Evolutionary conservation across 352 stramenopile species (phyloP).

Genomic region (Phytophthora hibernalis): DNA sequence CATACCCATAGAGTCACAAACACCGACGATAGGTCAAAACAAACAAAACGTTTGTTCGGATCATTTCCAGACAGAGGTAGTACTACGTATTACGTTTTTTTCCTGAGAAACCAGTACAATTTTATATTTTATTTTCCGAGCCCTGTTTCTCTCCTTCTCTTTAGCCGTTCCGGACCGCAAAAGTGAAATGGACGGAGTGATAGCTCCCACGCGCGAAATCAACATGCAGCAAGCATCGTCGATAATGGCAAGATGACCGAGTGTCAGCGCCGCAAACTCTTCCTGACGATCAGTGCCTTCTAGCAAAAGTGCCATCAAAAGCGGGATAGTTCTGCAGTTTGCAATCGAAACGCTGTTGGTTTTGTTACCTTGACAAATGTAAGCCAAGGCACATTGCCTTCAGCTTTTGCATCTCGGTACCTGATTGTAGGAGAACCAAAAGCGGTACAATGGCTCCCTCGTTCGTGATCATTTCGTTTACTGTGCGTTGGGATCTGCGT

Average conservation of each 20-base stretch:
- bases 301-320: background rate
- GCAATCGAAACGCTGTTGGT: background rate
- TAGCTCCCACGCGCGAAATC: too few species aligned
- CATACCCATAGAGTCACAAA: background rate
- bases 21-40: background rate
- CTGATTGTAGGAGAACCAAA: conserved; percentile 1
- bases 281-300: background rate
- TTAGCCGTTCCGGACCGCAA: too few species aligned
- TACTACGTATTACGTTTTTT: background rate
- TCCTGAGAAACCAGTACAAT: too few species aligned
- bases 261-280: background rate
- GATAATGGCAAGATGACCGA: too few species aligned
- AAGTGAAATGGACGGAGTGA: too few species aligned
- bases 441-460: background rate
- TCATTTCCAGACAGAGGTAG: background rate
- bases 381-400: background rate
- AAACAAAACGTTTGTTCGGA: background rate
- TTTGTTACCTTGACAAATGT: background rate
- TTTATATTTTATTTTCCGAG: too few species aligned
- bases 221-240: too few species aligned
- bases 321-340: background rate
- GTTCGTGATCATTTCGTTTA: background rate
- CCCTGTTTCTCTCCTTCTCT: too few species aligned
- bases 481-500: too few species aligned
- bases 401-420: background rate